These are phyloP conservation scores for Fusarium zealandicum DNA, from an alignment of 2,329 filamentous ascomycete genomes.

Conservation along the genomic window DNA sequence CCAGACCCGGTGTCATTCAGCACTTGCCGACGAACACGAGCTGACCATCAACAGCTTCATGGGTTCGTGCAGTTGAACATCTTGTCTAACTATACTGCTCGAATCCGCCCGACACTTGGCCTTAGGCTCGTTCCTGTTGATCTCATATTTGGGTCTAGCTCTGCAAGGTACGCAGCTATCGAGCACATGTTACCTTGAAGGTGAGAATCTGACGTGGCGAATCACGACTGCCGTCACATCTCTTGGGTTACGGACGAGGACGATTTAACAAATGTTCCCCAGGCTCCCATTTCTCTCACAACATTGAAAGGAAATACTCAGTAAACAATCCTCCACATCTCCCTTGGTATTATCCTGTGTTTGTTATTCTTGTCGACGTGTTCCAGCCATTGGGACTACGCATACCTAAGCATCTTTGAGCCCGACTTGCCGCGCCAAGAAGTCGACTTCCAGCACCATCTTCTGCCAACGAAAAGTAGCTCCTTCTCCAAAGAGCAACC, in stretches of 20 bases:
- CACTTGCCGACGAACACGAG: constrained; percentile 10
- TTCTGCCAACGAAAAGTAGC: constrained; percentile 20
- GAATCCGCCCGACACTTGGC: constrained; percentile 27
- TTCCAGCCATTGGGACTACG: constrained; percentile 30
- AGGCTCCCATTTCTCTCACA: constrained; percentile 10
- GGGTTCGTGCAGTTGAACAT: constrained; percentile 30
- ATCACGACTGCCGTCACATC: constrained; percentile 1
- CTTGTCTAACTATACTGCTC: constrained; percentile 19
- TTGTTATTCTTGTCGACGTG: constrained; percentile 26
- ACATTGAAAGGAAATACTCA: constrained; percentile 29
- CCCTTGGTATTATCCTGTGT: constrained; percentile 32
- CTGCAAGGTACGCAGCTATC: constrained; percentile 28
- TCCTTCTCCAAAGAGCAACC: constrained; percentile 36
- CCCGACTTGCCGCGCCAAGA: constrained; percentile 28
- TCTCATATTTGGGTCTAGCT: constrained; percentile 16
- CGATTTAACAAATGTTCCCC: constrained; percentile 21
- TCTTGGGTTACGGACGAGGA: constrained; percentile 3
- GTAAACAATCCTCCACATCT: constrained; percentile 26
- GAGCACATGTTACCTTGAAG: constrained; percentile 7
- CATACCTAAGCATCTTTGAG: constrained; percentile 33
- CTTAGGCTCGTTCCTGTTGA: constrained; percentile 27
- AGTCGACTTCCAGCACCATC: constrained; percentile 32
- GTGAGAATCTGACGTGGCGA: constrained; percentile 15
- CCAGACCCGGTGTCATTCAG: constrained; percentile 16
- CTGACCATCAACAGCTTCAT: constrained; percentile 37